Conservation (phyloP, 2,329 filamentous ascomycete genomes). For the Fusarium pseudoanthophilum region DNA sequence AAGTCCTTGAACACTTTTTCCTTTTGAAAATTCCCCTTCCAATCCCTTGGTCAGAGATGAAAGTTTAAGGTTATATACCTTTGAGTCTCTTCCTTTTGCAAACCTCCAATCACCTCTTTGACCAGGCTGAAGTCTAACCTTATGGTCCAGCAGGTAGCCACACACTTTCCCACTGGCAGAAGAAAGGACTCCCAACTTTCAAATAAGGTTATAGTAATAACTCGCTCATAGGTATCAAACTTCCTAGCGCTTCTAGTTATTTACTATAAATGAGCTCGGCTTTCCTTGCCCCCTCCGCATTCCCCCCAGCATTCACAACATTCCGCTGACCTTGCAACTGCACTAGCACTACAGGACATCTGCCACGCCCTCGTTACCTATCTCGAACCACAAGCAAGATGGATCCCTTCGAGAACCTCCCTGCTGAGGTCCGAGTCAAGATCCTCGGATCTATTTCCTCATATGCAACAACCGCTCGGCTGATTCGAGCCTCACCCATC, state of each 20-base stretch:
- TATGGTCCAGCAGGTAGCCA: neutral
- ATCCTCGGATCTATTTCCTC: neutral
- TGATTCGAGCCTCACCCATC: neutral
- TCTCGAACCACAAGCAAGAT: neutral
- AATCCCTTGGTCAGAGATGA: neutral
- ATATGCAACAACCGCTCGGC: neutral
- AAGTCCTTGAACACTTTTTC: neutral
- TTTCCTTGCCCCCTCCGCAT: neutral
- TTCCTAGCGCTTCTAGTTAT: neutral
- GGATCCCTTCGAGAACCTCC: neutral
- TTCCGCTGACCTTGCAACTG: neutral
- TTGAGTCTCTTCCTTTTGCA: neutral
- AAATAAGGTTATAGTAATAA: neutral
- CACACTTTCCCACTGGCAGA: too few relatives aligned
- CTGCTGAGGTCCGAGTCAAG: neutral
- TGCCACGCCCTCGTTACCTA: neutral
- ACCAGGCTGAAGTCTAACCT: neutral
- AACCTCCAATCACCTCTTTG: neutral
- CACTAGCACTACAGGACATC: neutral
- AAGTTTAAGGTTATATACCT: neutral
- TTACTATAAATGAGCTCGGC: neutral
- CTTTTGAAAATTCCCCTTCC: rapidly evolving
- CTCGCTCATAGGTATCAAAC: too few relatives aligned
- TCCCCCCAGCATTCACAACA: too few relatives aligned
- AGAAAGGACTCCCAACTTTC: too few relatives aligned